phyloP scores from a whole-genome alignment of 164 flowering plant species.

The Nymphaea colorata region DNA sequence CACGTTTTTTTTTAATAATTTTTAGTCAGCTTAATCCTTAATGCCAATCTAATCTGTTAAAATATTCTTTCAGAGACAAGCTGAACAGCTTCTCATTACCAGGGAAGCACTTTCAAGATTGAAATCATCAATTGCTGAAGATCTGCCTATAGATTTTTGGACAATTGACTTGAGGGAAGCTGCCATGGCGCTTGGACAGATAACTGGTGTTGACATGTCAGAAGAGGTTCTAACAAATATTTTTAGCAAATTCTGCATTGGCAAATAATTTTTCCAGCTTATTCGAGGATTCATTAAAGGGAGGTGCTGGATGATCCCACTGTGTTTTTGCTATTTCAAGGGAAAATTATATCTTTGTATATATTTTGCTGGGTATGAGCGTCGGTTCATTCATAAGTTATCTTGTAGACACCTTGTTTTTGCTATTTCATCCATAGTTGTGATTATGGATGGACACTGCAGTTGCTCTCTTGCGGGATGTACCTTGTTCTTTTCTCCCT shows the following conservation, averaged over 20 bases:
- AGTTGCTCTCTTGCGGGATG: too few species aligned
- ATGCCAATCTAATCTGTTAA: neutral
- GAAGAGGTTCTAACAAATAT: conserved; percentile 86
- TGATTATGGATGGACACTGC: too few species aligned
- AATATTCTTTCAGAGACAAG: conserved; percentile 57
- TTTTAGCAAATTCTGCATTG: conserved; percentile 87
- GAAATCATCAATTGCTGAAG: conserved; percentile 58
- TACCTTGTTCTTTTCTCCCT: too few species aligned
- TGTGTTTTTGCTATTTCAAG: too few species aligned
- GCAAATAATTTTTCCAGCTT: conserved; percentile 29
- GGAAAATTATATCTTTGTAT: too few species aligned
- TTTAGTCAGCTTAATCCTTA: neutral
- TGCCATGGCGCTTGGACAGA: conserved; percentile 76
- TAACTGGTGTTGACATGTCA: conserved; percentile 86
- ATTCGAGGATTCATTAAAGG: too few species aligned
- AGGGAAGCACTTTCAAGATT: conserved; percentile 69
- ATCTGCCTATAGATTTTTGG: conserved; percentile 87
- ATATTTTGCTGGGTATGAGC: too few species aligned
- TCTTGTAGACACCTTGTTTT: too few species aligned
- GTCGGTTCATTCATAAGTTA: too few species aligned
- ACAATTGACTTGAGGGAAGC: conserved; percentile 91
- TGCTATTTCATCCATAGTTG: too few species aligned
- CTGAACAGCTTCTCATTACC: conserved; percentile 77
- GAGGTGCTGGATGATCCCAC: too few species aligned
- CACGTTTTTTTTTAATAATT: neutral